Evolutionary conservation across 176 grass and related monocot genomes (phyloP), one percentile per base, ranked within the genome.

Genomic region (Carex kokanica): DNA sequence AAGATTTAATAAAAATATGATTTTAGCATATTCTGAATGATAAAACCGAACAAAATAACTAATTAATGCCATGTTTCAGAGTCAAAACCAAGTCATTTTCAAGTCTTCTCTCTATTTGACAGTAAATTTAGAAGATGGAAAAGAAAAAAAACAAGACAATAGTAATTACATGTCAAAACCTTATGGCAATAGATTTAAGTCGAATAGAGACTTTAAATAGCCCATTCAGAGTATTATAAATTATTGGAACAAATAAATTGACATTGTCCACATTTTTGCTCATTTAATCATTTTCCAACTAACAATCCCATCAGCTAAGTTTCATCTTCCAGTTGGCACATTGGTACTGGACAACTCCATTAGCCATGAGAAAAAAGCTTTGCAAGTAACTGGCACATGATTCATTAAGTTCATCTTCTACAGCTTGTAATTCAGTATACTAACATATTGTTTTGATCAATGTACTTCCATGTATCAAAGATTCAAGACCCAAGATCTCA

Each of bases 351-450:
- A 92, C 79, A 79, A 83, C 83, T 64, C 70, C 93, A 89, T 89
- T 91, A 27, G 86, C 65, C 82, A 88, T 69, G 65, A 86, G 24
- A 90, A 90, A 90, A 73, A 95, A 92, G 57, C 90, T 88, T 70
- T 84, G 84, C 84, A 90, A 90, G 71, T 92, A 95, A 11, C 59
- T 69, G 55, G 82, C 80, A 78, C 88, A 89, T 64, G 88, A 95
- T 78, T 92, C 93, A 16, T 89, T 87, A 14, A 92, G 84, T 41
- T 89, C 66, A 52, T 95, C 93, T 87, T 95, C 93, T 77, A 94
- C 75, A 32, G 90, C 71, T 79, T 92, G 84, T 41, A 92, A 64
- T 65, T 84, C 82, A 17, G 83, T 27, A 27, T 27, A 60, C 8
- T 23, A 60, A 60, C n/a, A 21, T 21, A 21, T 60, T 60, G 59